Evolutionary conservation across 257 asterid genomes (phyloP).

Genomic region (Nicotiana benthamiana): DNA sequence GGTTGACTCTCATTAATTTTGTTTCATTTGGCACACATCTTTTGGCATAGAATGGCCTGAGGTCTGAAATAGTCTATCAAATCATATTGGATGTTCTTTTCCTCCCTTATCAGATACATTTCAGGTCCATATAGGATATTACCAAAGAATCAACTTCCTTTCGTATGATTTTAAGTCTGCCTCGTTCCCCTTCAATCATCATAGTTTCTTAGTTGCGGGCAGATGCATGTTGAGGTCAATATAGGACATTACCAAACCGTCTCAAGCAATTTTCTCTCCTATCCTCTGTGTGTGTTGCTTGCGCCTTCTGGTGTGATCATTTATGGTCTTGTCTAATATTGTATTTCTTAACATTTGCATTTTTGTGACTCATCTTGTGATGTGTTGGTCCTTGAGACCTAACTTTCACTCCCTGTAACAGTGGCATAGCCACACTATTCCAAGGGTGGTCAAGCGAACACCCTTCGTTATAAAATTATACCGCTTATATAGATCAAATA

Average conservation of each 20-base stretch:
- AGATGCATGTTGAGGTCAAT: not conserved
- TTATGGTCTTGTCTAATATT: not conserved
- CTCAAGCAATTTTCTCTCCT: not conserved
- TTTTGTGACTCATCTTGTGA: not conserved
- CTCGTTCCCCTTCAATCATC: not conserved
- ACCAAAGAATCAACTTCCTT: not conserved
- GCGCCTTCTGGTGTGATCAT: not conserved
- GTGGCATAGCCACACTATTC: no score
- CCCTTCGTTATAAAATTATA: no score
- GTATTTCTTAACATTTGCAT: not conserved
- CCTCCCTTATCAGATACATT: not conserved
- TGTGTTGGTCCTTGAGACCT: not conserved
- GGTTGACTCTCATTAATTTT: not conserved
- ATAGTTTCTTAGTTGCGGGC: not conserved
- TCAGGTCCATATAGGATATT: no score
- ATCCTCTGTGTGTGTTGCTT: not conserved
- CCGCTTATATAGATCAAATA: no score
- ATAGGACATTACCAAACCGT: not conserved
- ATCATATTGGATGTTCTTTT: not conserved
- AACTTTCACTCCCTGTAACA: not conserved
- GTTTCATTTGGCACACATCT: not conserved
- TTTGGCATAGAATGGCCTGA: not conserved
- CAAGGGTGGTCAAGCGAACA: no score
- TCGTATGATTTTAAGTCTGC: not conserved
- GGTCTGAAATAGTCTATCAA: not conserved